Evolutionary conservation across 2,329 filamentous ascomycete species (phyloP).

Genomic region (Diaporthe australafricana): DNA sequence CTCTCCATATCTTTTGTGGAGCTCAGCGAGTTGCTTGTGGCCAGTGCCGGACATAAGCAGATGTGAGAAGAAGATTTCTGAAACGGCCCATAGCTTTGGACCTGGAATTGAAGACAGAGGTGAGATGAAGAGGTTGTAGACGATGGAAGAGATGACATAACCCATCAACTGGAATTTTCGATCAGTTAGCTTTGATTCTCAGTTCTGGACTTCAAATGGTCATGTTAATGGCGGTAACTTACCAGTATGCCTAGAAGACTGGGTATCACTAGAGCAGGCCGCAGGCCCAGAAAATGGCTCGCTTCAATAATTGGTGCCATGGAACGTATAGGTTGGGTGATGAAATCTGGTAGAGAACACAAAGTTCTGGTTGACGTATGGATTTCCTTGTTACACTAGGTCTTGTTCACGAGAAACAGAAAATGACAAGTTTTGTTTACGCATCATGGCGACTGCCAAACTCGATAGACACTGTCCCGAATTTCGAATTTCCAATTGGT

Average conservation of each 20-base stretch:
- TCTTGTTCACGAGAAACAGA: background rate
- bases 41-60: background rate
- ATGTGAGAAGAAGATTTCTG: background rate
- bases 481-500: background rate
- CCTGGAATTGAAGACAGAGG: conserved; percentile 24
- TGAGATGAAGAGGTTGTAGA: conserved; percentile 31
- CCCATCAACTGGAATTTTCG: background rate
- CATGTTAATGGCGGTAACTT: background rate
- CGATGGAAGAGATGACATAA: background rate
- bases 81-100: conserved; percentile 24
- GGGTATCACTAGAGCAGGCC: background rate
- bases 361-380: background rate
- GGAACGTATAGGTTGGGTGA: background rate
- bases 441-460: no score
- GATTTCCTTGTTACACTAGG: background rate
- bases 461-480: no score
- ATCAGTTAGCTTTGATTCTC: background rate
- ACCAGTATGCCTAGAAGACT: background rate
- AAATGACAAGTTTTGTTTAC: background rate
- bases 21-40: conserved; percentile 14
- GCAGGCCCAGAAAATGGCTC: background rate
- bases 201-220: no score
- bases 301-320: background rate
- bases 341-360: background rate
- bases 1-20: conserved; percentile 26